Conservation (phyloP, 805 yeast genomes). For the Saturnispora gosingensis region DNA sequence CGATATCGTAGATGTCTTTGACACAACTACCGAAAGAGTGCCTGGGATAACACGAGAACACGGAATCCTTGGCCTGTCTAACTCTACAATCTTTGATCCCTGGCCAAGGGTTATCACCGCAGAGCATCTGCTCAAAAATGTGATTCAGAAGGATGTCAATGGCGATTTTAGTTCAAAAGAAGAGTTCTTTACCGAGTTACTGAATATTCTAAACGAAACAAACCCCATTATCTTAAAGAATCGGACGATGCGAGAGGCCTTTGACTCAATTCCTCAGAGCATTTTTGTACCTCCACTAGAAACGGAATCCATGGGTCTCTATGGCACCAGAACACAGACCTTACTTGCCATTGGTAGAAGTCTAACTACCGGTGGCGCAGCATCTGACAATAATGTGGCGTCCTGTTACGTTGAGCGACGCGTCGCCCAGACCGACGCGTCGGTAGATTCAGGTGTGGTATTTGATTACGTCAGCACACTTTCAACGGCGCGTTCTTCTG, state of each 20-base stretch:
- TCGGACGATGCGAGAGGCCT: background rate
- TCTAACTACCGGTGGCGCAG: background rate
- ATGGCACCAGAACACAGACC: slow-evolving; percentile 14
- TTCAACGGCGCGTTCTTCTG: background rate
- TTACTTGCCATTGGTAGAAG: slow-evolving; percentile 6
- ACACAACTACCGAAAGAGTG: slow-evolving; percentile 7
- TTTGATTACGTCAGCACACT: background rate
- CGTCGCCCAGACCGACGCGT: background rate
- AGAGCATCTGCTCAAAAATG: slow-evolving; percentile 46
- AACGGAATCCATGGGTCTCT: slow-evolving; percentile 3
- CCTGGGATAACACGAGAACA: slow-evolving; percentile 9
- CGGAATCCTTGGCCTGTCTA: slow-evolving; percentile 52
- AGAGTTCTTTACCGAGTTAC: slow-evolving; percentile 40
- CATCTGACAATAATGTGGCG: background rate
- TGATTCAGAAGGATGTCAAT: slow-evolving; percentile 22
- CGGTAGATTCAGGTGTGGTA: background rate
- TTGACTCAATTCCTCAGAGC: background rate
- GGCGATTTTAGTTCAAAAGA: slow-evolving; percentile 23
- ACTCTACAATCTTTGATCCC: slow-evolving; percentile 53
- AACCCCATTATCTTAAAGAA: slow-evolving; percentile 16
- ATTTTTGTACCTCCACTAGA: slow-evolving; percentile 9
- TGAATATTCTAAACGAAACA: slow-evolving; percentile 44
- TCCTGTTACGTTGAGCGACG: background rate
- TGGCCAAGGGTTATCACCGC: slow-evolving; percentile 72
- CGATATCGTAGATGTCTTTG: slow-evolving; percentile 13